Evolutionary conservation across 805 yeast species (phyloP), one percentile per base, ranked within the genome.

Genomic region (Kodamaea fukazawae): DNA sequence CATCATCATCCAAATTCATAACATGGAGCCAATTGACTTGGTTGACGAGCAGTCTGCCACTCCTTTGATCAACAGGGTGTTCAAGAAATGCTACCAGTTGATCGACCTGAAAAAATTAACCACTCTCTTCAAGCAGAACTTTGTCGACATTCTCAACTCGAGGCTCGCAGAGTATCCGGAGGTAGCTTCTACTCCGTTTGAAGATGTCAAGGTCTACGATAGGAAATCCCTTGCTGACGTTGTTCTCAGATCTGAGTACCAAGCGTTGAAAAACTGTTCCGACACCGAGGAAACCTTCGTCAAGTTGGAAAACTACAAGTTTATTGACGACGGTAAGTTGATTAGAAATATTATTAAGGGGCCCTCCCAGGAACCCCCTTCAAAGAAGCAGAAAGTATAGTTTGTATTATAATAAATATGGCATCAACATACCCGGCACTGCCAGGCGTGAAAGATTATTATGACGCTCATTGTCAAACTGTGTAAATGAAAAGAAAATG

Each of bases 31-130:
- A 14, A 57, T 54, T 41, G 55, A 43, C 13, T 34, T 26, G 1
- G 50, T 49, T 15, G 36, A 39, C 3, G 36, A 43, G 4, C 51
- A 57, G 8, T 47, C 58, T 41, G 48, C 51, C 56, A 44, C 49
- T 56, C 57, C 39, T 41, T 39, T 60, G n/a, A 62, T 81, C 7
- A 67, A 71, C 49, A 65, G 88, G 50, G 64, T 75, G 2, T 66
- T 76, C 34, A 73, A 78, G 44, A 83, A 83, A 50, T 74, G 82
- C 46, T 71, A 76, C 45, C 88, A 83, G 50, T 57, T 83, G 39
- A 60, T 81, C 11, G 84, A 80, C 45, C 51, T 70, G 11, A 65
- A 65, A 3, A 70, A 67, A 40, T 54, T 81, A 20, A 81, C 87
- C 2, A 52, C 55, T 17, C 46, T 29, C 8, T 60, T 65, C 43